Base-by-base conservation (phyloP, 441 rosid species). In the Brassica hybrid region DNA sequence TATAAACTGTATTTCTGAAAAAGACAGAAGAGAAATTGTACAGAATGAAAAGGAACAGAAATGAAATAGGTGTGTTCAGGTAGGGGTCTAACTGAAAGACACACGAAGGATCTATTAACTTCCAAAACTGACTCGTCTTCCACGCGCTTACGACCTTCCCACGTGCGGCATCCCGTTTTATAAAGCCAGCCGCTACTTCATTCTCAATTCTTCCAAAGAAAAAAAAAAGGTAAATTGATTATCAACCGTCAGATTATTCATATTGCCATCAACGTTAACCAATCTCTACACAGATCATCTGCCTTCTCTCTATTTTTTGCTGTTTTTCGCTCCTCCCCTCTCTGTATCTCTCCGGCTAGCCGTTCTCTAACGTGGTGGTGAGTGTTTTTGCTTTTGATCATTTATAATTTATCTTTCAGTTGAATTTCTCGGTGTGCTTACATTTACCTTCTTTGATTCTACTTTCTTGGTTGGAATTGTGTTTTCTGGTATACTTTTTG, bases 101-200 rank as follows among this genome's bases (percentile, higher is more conserved):
- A 77, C 38, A 77, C 6, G 57, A 23, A 7, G 38, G 27, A 38
- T 67, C 8, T 64, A 72, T 14, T 72, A 78, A 78, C 81, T 72
- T 50, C 81, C 81, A 74, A 74, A 74, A 74, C 79, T 12, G 75
- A 79, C 76, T 79, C 63, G 68, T 65, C 63, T 80, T 48, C 1
- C 73, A 80, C 82, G 79, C 74, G 79, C 18, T 63, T 65, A 34
- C 11, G n/a, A 32, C 0, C 4, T 23, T 65, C 65, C 2, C 83
- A 80, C 80, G 80, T 80, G 80, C 66, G 61, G 21, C 38, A 0
- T 66, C 67, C 67, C 65, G 41, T 60, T 6, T 71, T 75, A 60
- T 75, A 80, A 74, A 1, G 52, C 27, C 0, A 57, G 6, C 61
- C 27, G 0, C 66, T 70, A 1, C 66, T 21, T 17, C 65, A 16